Percentiles rank a stretch among this genome's conserved stretches.
Conservation (phyloP, 177 flowering plant species). For the Vitis hybrid region DNA sequence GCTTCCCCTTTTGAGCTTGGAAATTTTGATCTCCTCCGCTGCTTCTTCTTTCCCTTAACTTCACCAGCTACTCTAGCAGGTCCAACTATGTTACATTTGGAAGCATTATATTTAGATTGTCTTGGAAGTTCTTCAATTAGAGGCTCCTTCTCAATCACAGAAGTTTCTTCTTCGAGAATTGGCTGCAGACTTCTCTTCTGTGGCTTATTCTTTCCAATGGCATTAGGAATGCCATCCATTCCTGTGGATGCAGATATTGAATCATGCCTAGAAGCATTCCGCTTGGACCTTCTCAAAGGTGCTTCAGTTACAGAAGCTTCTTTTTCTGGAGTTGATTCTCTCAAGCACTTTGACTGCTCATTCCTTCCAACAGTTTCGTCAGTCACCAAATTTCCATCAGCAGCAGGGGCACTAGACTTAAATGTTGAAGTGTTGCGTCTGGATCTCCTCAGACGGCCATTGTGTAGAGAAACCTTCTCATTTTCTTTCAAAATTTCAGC, state of each 20-base stretch:
- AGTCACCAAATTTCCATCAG: too few relatives aligned
- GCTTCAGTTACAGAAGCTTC: slow-evolving; percentile 4
- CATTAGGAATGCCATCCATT: slow-evolving; percentile 1
- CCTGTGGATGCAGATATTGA: neutral
- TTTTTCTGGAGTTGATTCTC: neutral
- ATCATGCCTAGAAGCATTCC: slow-evolving; percentile 14
- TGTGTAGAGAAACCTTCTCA: too few relatives aligned
- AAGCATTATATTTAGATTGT: slow-evolving; percentile 8
- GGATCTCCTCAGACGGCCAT: too few relatives aligned
- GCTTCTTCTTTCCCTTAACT: slow-evolving; percentile 8
- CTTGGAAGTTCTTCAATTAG: neutral
- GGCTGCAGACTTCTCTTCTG: neutral
- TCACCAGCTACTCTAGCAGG: neutral
- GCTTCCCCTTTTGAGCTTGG: neutral
- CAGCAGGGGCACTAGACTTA: too few relatives aligned
- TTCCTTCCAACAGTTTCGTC: too few relatives aligned
- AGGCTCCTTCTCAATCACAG: neutral
- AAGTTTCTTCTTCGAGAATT: neutral
- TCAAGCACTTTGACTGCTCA: too few relatives aligned
- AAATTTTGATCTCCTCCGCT: neutral
- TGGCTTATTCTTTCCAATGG: neutral
- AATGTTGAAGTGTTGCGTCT: too few relatives aligned
- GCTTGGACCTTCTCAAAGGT: slow-evolving; percentile 14
- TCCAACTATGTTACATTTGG: neutral
- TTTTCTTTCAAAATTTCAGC: too few relatives aligned